Evolutionary conservation across 2,329 filamentous ascomycete species (phyloP).

Genomic region (Cercospora brassicicola): DNA sequence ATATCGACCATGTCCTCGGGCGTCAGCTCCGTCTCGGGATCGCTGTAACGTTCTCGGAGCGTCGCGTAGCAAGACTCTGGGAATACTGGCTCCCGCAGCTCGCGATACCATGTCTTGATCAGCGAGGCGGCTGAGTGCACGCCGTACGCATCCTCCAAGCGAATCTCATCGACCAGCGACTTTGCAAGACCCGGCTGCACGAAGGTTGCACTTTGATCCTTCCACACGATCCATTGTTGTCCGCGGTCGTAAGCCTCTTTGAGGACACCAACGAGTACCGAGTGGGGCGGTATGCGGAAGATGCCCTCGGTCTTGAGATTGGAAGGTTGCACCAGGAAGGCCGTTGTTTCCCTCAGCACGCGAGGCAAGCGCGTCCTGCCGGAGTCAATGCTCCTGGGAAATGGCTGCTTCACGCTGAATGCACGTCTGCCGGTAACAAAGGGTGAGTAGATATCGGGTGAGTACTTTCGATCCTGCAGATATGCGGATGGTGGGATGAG

Average conservation of each 20-base stretch:
- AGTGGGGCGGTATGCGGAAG: slow-evolving; percentile 56
- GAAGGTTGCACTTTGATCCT: slow-evolving; percentile 44
- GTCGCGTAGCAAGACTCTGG: slow-evolving; percentile 51
- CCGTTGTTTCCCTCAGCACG: slow-evolving; percentile 55
- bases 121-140: slow-evolving; percentile 55
- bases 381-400: slow-evolving; percentile 46
- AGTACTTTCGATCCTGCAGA: slow-evolving; percentile 54
- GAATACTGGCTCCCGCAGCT: slow-evolving; percentile 54
- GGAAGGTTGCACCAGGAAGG: slow-evolving; percentile 51
- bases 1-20: slow-evolving; percentile 49
- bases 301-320: slow-evolving; percentile 54
- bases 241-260: slow-evolving; percentile 58
- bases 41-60: slow-evolving; percentile 46
- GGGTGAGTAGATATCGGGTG: slow-evolving; percentile 49
- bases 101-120: slow-evolving; percentile 59
- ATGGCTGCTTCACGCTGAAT: slow-evolving; percentile 50
- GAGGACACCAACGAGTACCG: slow-evolving; percentile 51
- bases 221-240: slow-evolving; percentile 57
- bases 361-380: slow-evolving; percentile 53
- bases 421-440: slow-evolving; percentile 50
- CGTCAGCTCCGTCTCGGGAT: slow-evolving; percentile 41
- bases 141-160: slow-evolving; percentile 53
- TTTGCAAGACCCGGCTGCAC: slow-evolving; percentile 42
- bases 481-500: slow-evolving; percentile 57
- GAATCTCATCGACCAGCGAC: slow-evolving; percentile 46